A percentile compares a stretch with the other conserved stretches of the same genome.
Evolutionary conservation across 108 stramenopile species (phyloP).

Genomic region (Chaetoceros muelleri): DNA sequence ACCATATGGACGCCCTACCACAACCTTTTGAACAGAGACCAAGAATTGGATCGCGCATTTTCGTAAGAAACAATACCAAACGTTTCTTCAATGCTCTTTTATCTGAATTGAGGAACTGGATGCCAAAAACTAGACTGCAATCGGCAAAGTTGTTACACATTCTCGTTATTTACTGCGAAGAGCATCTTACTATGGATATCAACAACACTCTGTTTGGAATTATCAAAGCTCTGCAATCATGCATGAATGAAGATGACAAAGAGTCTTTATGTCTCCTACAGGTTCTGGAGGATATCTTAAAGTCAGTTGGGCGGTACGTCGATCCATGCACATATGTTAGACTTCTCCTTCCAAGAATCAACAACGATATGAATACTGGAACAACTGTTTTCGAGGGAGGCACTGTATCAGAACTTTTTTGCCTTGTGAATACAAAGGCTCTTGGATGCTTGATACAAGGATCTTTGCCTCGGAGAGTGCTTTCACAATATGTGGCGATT

Average conservation of each 20-base stretch:
- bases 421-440: not conserved
- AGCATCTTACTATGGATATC: conserved; percentile 43
- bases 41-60: conserved; percentile 56
- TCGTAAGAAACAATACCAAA: conserved; percentile 49
- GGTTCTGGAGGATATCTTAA: not conserved
- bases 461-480: not conserved
- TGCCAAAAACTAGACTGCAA: conserved; percentile 16
- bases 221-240: conserved; percentile 16
- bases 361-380: too few relatives aligned
- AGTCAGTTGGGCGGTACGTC: not conserved
- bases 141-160: conserved; percentile 27
- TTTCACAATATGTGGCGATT: too few relatives aligned
- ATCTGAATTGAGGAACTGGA: conserved; percentile 54
- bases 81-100: conserved; percentile 59
- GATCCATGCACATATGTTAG: not conserved
- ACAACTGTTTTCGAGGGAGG: too few relatives aligned
- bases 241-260: not conserved
- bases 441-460: not conserved
- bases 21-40: conserved; percentile 47
- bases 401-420: not conserved
- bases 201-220: conserved; percentile 15
- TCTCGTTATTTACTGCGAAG: conserved; percentile 42
- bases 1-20: conserved; percentile 41
- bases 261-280: not conserved
- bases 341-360: not conserved